Base-by-base conservation (phyloP, 345 rosid species). In the Erucastrum elatum region DNA sequence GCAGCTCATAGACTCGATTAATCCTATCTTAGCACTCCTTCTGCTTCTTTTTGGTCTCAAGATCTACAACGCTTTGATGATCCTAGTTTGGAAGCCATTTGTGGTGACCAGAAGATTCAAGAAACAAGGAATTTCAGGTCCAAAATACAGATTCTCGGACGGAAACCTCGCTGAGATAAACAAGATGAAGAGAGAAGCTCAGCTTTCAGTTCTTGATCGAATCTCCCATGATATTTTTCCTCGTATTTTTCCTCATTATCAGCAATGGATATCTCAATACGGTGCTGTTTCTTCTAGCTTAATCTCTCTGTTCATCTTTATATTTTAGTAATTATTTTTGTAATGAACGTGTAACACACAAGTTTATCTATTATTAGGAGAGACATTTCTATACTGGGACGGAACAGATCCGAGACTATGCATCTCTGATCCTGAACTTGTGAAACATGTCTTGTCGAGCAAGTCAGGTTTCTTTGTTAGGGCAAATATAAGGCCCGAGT, bases 111-210 rank as follows among this genome's bases (percentile, higher is more conserved):
- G 66, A 68, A 62, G 63, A 4, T 63, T 80, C 71, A 68, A 49
- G 39, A 80, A 69, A 53, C 79, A 80, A 73, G 83, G 83, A 69
- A 68, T 80, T 49, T 16, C 71, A 29, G 78, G 83, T 10, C 63
- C 63, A 58, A 58, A 25, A 3, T 58, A 25, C 31, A 58, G 31
- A 58, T 25, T 58, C 63, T 58, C 25, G n/a, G 25, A 58, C 31
- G 63, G 63, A 25, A 58, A 58, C n/a, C 29, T 58, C n/a, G 3
- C 2, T 13, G 63, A 58, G 63, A 58, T 58, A 58, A 58, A 58
- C 63, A 58, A 4, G 31, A 58, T 58, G 31, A 58, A 58, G 31
- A 25, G 31, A 25, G 63, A 58, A 25, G 4, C 63, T 58, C 63
- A 58, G 30, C 63, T 58, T 58, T 58, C n/a, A 4, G 9, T 58